A percentile compares a stretch with the other conserved stretches of the same genome.
phyloP scores from a whole-genome alignment of 2,329 filamentous ascomycete genomes.

The Pseudogymnoascus sp. region DNA sequence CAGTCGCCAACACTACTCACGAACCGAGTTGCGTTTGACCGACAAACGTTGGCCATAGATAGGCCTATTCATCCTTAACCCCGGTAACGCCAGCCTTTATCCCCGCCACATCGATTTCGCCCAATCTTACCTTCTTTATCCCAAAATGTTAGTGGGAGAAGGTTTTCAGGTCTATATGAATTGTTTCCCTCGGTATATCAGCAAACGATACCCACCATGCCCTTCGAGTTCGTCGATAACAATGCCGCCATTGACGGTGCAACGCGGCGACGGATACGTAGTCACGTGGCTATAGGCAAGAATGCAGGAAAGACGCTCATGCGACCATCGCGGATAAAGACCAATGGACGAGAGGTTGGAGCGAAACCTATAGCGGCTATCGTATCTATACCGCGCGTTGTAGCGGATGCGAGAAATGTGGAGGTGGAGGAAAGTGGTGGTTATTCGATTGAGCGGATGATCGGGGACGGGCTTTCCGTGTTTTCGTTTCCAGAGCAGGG shows the following conservation, averaged over 20 bases:
- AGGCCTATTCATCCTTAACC: neutral
- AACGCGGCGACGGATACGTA: constrained; percentile 17
- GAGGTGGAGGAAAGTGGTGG: neutral
- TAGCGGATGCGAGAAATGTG: neutral
- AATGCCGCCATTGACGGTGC: constrained; percentile 15
- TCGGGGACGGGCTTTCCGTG: constrained; percentile 17
- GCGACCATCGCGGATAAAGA: constrained; percentile 12
- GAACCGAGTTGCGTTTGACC: neutral
- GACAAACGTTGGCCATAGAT: neutral
- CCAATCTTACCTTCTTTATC: neutral
- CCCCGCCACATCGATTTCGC: neutral
- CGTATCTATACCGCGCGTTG: neutral
- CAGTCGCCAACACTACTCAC: neutral
- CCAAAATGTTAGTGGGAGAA: neutral
- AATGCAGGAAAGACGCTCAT: constrained; percentile 15
- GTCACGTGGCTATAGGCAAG: constrained; percentile 20
- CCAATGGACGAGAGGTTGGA: neutral
- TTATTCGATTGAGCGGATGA: constrained; percentile 12
- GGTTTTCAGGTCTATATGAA: neutral
- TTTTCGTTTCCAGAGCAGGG: constrained; percentile 13
- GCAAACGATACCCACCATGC: neutral
- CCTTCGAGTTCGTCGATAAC: constrained; percentile 16
- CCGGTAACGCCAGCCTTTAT: neutral
- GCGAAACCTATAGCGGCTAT: neutral
- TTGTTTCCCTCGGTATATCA: neutral